Percentiles rank a stretch among this genome's conserved stretches.
Conservation (phyloP, 345 rosid species). For the Eucalyptus cladocalyx region DNA sequence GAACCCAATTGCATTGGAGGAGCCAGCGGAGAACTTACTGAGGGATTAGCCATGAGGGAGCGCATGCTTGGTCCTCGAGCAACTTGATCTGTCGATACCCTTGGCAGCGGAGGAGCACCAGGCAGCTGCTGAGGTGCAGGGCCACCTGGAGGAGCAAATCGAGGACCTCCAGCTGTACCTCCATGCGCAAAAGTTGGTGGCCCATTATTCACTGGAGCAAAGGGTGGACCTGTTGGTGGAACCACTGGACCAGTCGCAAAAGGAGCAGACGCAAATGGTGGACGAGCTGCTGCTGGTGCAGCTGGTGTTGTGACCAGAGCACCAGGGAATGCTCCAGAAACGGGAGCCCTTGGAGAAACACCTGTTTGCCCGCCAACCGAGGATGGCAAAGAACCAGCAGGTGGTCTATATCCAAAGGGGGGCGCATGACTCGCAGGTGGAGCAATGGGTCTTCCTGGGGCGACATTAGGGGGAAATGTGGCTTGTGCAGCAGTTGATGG, state of each 20-base stretch:
- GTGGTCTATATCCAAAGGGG: constrained; percentile 52
- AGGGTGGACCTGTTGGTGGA: constrained; percentile 3
- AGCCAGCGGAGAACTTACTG: constrained; percentile 11
- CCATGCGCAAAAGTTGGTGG: constrained; percentile 21
- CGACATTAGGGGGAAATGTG: constrained; percentile 27
- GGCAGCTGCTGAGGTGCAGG: constrained; percentile 22
- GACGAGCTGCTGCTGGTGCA: constrained; percentile 29
- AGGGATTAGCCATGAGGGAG: constrained; percentile 24
- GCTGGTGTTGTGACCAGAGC: constrained; percentile 1
- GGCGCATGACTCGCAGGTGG: constrained; percentile 37
- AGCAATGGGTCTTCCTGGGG: constrained; percentile 46
- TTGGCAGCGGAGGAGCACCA: constrained; percentile 36
- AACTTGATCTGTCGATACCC: constrained; percentile 13
- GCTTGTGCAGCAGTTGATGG: constrained; percentile 35
- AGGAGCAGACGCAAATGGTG: constrained; percentile 29
- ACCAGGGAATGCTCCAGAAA: constrained; percentile 13
- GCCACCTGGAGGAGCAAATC: constrained; percentile 16
- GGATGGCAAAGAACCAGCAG: constrained; percentile 30
- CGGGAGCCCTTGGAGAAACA: not conserved
- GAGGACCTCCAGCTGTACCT: constrained; percentile 20
- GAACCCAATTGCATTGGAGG: constrained; percentile 22
- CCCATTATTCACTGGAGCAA: constrained; percentile 36
- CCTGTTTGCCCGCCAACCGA: constrained; percentile 11
- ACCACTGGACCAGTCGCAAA: constrained; percentile 12
- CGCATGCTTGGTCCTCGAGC: constrained; percentile 37